These are phyloP conservation scores for Acacia pycnantha DNA, from an alignment of 331 rosid genomes.

Conservation along the genomic window DNA sequence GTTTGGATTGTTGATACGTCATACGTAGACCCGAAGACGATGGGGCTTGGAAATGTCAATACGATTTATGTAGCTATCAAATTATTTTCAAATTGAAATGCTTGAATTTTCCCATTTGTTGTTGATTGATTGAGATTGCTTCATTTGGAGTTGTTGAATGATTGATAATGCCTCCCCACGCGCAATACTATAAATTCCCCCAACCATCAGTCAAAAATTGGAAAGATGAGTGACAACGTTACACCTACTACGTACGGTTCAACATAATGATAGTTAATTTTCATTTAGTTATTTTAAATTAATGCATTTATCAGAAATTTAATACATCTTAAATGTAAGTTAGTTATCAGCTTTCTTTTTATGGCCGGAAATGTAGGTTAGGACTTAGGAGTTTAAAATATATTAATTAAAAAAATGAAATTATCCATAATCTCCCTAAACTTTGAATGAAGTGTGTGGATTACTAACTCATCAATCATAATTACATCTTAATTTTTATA, in stretches of 20 bases:
- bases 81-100: too few species aligned
- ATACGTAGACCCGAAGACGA: too few species aligned
- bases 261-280: background rate
- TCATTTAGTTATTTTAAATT: background rate
- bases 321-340: background rate
- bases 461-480: too few species aligned
- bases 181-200: background rate
- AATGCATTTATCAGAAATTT: background rate
- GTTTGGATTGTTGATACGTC: too few species aligned
- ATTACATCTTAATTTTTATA: too few species aligned
- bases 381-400: background rate
- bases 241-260: background rate
- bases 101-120: too few species aligned
- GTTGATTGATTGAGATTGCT: too few species aligned
- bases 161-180: background rate
- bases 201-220: background rate
- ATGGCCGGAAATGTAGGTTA: too few species aligned
- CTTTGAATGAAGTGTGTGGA: background rate
- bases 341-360: background rate
- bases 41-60: too few species aligned
- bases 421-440: background rate
- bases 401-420: background rate
- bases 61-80: too few species aligned
- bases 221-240: background rate
- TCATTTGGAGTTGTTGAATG: too few species aligned